A percentile compares a stretch with the other conserved stretches of the same genome.
These are phyloP conservation scores for Aureobasidium namibiae DNA, from an alignment of 2,329 filamentous ascomycete genomes.

Conservation along the genomic window DNA sequence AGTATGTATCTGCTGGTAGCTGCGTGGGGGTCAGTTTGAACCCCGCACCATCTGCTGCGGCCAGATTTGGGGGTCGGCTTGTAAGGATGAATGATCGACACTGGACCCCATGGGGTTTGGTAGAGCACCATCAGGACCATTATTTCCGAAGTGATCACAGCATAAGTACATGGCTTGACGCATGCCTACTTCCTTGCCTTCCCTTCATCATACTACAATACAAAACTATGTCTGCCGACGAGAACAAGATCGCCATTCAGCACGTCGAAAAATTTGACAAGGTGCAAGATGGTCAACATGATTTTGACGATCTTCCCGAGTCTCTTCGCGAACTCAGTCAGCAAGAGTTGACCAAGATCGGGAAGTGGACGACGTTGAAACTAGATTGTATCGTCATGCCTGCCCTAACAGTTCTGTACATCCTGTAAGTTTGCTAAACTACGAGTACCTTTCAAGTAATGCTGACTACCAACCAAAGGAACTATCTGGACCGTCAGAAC, in stretches of 20 bases:
- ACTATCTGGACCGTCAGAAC: slow-evolving; percentile 54
- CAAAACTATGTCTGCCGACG: not conserved
- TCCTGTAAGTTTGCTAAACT: not conserved
- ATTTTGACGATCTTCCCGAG: not conserved
- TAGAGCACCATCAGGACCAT: not conserved
- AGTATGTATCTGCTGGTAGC: not conserved
- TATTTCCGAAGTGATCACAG: not conserved
- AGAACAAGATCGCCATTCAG: slow-evolving; percentile 1
- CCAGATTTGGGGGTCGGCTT: not conserved
- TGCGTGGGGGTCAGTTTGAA: not conserved
- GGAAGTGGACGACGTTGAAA: slow-evolving; percentile 2
- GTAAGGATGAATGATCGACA: not conserved
- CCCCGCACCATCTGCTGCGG: not conserved
- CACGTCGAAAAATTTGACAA: slow-evolving; percentile 4
- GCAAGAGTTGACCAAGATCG: not conserved
- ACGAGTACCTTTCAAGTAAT: not conserved
- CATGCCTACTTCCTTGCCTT: not conserved
- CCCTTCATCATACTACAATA: not conserved
- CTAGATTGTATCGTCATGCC: slow-evolving; percentile 5
- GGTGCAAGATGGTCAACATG: not conserved
- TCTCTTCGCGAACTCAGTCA: not conserved
- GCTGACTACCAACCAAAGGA: slow-evolving; percentile 24
- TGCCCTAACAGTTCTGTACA: not conserved
- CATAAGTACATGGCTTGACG: not conserved
- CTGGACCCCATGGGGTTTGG: not conserved